Base-by-base conservation (phyloP, 2,329 filamentous ascomycete genomes). In the Fusarium abutilonis region DNA sequence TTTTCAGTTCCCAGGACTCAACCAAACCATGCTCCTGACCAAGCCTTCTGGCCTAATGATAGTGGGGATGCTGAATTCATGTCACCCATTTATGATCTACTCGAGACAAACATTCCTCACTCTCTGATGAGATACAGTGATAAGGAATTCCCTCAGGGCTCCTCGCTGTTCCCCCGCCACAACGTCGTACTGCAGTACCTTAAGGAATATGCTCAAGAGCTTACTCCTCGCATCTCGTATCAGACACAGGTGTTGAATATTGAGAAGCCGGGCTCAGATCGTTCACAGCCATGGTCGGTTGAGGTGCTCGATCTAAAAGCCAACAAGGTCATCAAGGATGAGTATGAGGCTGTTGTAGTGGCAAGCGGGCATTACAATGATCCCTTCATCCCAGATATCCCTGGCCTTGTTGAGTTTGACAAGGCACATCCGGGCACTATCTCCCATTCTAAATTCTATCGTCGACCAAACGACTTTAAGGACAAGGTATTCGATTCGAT, bases 61-160 rank as follows among this genome's bases (percentile, higher is more conserved):
- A 52, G 56, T 15, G 50, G 50, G 2, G 64, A 64, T 29, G 77
- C 83, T 3, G 75, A 82, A 3, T 91, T 91, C 63, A 77, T 89
- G n/a, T 89, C 88, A 3, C 88, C 90, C 0, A 79, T 92, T 41
- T 93, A 93, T 71, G 85, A 89, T 47, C 76, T 79, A 11, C 78
- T 93, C 3, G 89, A 93, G 71, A 91, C 90, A 2, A 94, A 94
- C 72, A 90, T 93, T 32, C 89, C 90, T 0, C 83, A 89, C 54
- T 79, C 79, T 1, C 73, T 93, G 29, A 93, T 94, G 90, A 79
- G 82, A 10, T 93, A 86, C 70, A 85, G 85, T 0, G 88, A 91
- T 57, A 77, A 82, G 4, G 71, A 80, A 1, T 91, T 90, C 68
- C 80, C 83, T 0, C 63, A 78, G 7, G 80, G 84, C 9, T 78